Conservation (phyloP, 2,329 filamentous ascomycete genomes). For the Didymella glomerata region DNA sequence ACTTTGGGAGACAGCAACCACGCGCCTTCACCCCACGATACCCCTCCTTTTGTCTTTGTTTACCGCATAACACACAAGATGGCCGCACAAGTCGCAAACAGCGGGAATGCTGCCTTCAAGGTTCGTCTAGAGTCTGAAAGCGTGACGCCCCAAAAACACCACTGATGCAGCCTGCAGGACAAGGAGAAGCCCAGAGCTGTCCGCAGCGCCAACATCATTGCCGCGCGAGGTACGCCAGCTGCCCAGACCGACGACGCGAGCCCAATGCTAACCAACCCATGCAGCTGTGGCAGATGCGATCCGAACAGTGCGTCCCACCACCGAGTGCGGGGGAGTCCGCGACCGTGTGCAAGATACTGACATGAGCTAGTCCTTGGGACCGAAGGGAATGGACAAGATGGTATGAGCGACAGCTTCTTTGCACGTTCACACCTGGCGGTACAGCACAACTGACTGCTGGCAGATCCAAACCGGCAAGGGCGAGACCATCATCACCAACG, state of each 20-base stretch:
- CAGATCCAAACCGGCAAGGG: constrained; percentile 90
- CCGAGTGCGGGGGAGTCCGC: constrained; percentile 30
- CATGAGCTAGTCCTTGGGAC: constrained; percentile 75
- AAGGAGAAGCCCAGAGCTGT: constrained; percentile 99
- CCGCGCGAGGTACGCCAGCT: constrained; percentile 78
- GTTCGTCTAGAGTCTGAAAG: constrained; percentile 47
- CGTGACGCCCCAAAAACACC: no score
- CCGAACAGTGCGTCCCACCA: constrained; percentile 69
- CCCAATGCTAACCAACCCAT: constrained; percentile 32
- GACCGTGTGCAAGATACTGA: constrained; percentile 30
- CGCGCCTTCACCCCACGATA: constrained; percentile 32
- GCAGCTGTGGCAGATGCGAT: constrained; percentile 96
- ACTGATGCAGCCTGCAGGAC: constrained; percentile 62
- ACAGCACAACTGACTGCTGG: background rate
- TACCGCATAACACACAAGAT: constrained; percentile 35
- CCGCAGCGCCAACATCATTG: constrained; percentile 94
- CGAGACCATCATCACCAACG: constrained; percentile 98
- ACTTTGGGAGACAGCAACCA: constrained; percentile 40
- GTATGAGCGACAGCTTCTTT: constrained; percentile 26
- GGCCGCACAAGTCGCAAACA: constrained; percentile 45
- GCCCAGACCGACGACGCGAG: constrained; percentile 28
- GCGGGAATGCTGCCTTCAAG: constrained; percentile 72
- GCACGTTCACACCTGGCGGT: constrained; percentile 29
- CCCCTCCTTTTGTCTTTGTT: constrained; percentile 31
- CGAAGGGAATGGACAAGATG: constrained; percentile 99